phyloP scores from a whole-genome alignment of 345 rosid genomes.

The Aurinia saxatilis region DNA sequence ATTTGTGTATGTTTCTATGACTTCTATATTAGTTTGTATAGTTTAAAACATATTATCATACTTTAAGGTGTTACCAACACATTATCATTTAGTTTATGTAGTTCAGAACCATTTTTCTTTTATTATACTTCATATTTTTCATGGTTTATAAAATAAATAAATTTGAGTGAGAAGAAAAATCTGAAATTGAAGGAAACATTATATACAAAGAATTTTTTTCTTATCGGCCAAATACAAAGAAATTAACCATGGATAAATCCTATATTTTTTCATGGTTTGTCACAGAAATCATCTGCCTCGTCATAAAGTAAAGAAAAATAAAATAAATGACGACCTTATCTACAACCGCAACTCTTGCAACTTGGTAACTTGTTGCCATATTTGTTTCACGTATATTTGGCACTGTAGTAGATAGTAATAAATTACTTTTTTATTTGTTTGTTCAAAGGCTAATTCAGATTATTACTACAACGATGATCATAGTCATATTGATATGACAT shows the following conservation, averaged over 20 bases:
- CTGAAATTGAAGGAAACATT: background rate
- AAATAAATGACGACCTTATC: slow-evolving; percentile 19
- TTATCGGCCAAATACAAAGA: background rate
- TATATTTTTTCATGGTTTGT: background rate
- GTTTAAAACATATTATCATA: no score
- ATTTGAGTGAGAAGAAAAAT: no score
- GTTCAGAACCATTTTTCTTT: no score
- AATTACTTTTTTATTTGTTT: background rate
- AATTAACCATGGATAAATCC: background rate
- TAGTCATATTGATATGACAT: background rate
- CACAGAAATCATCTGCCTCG: slow-evolving; percentile 16
- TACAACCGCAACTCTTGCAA: slow-evolving; percentile 9
- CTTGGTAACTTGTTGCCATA: background rate
- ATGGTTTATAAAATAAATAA: no score
- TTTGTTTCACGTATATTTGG: background rate
- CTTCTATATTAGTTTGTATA: no score
- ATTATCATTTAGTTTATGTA: no score
- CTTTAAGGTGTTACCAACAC: no score
- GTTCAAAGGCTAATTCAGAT: background rate
- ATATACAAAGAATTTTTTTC: background rate
- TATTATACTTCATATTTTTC: no score
- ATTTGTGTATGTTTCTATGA: no score
- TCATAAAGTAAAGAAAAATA: background rate
- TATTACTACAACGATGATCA: background rate
- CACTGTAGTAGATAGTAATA: background rate